Evolutionary conservation across 2,329 filamentous ascomycete genomes (phyloP), one percentile per base, ranked within the genome.

Genomic region (Cadophora sp.): DNA sequence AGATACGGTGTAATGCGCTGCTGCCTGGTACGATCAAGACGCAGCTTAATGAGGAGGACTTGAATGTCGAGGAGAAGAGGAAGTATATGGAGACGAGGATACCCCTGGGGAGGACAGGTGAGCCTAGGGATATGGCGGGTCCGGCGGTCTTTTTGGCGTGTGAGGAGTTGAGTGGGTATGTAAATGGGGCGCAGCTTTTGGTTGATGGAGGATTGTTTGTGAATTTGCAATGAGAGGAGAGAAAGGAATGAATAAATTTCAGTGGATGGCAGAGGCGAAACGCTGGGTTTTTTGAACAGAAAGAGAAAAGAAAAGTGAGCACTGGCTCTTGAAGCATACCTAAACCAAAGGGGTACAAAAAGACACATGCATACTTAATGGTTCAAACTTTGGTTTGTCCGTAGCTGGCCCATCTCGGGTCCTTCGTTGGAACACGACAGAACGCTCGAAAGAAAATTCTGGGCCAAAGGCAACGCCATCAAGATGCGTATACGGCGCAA

Each of bases 131-230:
- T 83, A 79, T 97, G 78, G 92, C 89, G 0, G 93, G 94, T 0
- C 93, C 93, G 1, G 93, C 93, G 5, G 90, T 97, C 34, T 97
- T 97, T 79, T 82, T 97, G 76, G 93, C 91, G 0, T 92, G 90
- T 75, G 91, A 92, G 69, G 87, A 91, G 79, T 80, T 97, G 80
- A 95, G 91, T 77, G 87, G 87, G 27, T 96, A 94, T 80, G 91
- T 96, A 68, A 95, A 89, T 68, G 93, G 93, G 0, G 90, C 93
- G 19, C 92, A 96, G 80, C 77, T 97, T 73, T 79, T 97, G 71
- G 94, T 97, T 16, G 94, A 97, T 80, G 94, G 94, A 12, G 94
- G 94, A 0, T 79, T 95, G 70, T 97, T 96, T 83, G 94, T 97
- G 19, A 97, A 97, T 80, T 82, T 97, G 74, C 93, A 96, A 80